Evolutionary conservation across 2,329 filamentous ascomycete species (phyloP), one percentile per base, ranked within the genome.

Genomic region (Epichloe glyceriae): DNA sequence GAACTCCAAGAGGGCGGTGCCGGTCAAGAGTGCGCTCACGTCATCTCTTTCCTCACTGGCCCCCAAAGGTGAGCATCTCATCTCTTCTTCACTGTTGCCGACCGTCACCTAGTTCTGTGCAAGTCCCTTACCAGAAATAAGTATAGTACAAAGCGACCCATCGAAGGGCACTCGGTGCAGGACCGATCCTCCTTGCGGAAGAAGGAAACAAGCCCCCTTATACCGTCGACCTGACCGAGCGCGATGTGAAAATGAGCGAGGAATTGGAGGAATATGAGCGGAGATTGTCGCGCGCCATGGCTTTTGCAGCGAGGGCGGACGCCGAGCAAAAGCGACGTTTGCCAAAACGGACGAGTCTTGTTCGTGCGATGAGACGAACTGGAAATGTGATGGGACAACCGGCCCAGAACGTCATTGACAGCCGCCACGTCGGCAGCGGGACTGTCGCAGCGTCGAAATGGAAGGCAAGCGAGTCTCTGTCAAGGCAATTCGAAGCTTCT

Each of bases 341-440:
- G 20, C 15, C 22, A 30, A 40, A 14, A 11, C 37, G 1, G 20
- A 39, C 19, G 22, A 40, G 15, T 19, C 15, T 33, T 22, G 20
- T 40, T 40, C 22, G 15, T 38, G 19, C 3, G 2, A 39, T 47
- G 37, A 20, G 37, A 34, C 37, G n/a, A 8, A 4, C 3, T 19
- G 46, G 34, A 11, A 15, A 34, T 15, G 6, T 8, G 10, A 19
- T 7, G n/a, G 46, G 46, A 40, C 37, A 15, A 5, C 37, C 46
- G 37, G 46, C 46, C n/a, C 8, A 41, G 46, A 47, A 47, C 7
- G 26, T 47, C 14, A n/a, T 47, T n/a, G 46, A 47, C n/a, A 17
- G 15, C 22, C 17, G 37, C 26, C 22, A 8, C 5, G 46, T 34
- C 5, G 6, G 14, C 6, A 20, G 37, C 37, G 37, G 5, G 22